phyloP scores from a whole-genome alignment of 2,329 filamentous ascomycete genomes.

The Aquanectria penicillioides region DNA sequence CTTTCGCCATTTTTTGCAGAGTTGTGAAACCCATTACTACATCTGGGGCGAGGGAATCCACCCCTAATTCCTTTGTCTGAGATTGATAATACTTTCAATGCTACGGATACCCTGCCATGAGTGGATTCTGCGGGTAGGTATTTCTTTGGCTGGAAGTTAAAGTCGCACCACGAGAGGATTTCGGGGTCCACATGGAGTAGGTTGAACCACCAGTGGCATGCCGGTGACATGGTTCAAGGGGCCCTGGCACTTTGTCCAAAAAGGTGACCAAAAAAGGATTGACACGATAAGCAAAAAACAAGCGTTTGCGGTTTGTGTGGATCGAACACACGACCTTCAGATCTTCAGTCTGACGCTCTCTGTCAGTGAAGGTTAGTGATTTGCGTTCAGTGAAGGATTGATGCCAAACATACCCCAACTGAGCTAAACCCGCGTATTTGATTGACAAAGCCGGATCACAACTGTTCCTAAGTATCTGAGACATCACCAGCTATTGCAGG shows the following conservation, averaged over 20 bases:
- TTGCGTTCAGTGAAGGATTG: slow-evolving; percentile 28
- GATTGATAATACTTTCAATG: slow-evolving; percentile 9
- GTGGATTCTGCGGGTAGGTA: background rate
- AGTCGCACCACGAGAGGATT: background rate
- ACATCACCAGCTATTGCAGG: no score
- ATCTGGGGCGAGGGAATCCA: slow-evolving; percentile 5
- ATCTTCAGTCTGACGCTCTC: slow-evolving; percentile 37
- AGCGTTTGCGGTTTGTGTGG: slow-evolving; percentile 41
- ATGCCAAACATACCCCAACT: slow-evolving; percentile 43
- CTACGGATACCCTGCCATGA: background rate
- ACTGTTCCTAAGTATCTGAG: background rate
- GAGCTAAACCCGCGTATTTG: slow-evolving; percentile 43
- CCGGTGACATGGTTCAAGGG: no score
- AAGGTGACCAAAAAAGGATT: background rate
- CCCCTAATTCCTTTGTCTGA: slow-evolving; percentile 3
- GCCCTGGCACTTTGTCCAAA: no score
- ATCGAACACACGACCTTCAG: slow-evolving; percentile 46
- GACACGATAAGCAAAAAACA: slow-evolving; percentile 11
- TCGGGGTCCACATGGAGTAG: slow-evolving; percentile 1
- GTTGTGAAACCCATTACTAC: slow-evolving; percentile 11
- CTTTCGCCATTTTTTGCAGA: background rate
- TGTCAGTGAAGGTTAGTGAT: slow-evolving; percentile 36
- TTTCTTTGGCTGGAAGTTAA: slow-evolving; percentile 2
- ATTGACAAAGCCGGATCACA: rapidly evolving
- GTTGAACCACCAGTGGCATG: no score